Evolutionary conservation across 192 early-diverging fungal species (phyloP), one percentile per base, ranked within the genome.

Genomic region (Spizellomyces punctatus): DNA sequence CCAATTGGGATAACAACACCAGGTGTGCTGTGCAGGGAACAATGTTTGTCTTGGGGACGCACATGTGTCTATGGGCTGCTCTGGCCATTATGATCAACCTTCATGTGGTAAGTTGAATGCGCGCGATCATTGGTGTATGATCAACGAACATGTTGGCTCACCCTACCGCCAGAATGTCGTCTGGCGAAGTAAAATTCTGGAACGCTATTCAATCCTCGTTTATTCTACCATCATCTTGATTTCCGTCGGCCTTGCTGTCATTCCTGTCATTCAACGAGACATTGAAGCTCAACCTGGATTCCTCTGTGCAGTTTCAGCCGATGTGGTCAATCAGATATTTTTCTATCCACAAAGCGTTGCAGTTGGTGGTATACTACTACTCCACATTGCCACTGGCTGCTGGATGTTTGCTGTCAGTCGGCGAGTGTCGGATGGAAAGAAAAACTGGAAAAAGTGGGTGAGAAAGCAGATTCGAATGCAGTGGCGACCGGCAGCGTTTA

Each of bases 271-370:
- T 12, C 10, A 22, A 12, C 12, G 59, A 12, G 16, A 12, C 10
- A 61, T 61, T 61, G 59, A 61, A 61, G 59, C 59, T 41, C 12
- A 17, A 22, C 59, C 59, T 4, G 59, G 59, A 61, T 61, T 61
- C 21, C 59, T 61, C 16, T 61, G 59, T 41, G 12, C 59, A 1
- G 22, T 61, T 61, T 12, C 59, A 4, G 41, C 22, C 22, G 59
- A 61, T 5, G 10, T 27, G 12, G 59, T 41, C 1, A 22, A 61
- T 41, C 12, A 61, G 12, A 12, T 61, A 12, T 61, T 61, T 22
- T 61, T 61, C 59, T 61, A 17, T 41, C 16, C 21, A 41, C 59
- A 61, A 4, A 22, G 12, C 21, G 59, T 22, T 12, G 16, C 10
- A 12, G 59, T 61, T 12, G 12, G 17, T 22, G 21, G 16, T 17